phyloP scores from a whole-genome alignment of 129 eudicot species.

The Centella asiatica region DNA sequence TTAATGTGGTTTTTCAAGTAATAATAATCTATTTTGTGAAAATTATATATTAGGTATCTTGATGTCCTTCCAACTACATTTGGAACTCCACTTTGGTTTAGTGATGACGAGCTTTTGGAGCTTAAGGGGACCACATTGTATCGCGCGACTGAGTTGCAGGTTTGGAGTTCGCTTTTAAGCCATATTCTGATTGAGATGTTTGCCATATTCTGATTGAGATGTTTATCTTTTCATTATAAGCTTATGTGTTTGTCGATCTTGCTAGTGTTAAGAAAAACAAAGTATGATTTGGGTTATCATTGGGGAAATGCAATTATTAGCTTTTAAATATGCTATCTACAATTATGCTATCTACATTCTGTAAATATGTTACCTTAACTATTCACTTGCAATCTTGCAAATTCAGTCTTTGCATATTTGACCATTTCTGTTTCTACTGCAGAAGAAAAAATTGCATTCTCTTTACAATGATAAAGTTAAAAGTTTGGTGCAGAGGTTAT shows the following conservation, averaged over 20 bases:
- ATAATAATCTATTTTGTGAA: not conserved
- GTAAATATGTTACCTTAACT: not conserved
- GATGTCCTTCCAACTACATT: slow-evolving; percentile 83
- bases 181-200: not conserved
- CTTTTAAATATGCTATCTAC: too few species aligned
- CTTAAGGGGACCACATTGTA: slow-evolving; percentile 79
- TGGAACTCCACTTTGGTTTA: slow-evolving; percentile 86
- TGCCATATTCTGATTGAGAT: too few species aligned
- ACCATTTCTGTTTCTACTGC: slow-evolving; percentile 33
- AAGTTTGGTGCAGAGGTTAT: slow-evolving; percentile 57
- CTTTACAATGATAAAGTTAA: slow-evolving; percentile 69
- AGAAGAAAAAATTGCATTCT: slow-evolving; percentile 66
- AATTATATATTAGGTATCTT: slow-evolving; percentile 45
- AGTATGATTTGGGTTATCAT: too few species aligned
- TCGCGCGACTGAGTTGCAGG: slow-evolving; percentile 82
- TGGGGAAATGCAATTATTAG: too few species aligned
- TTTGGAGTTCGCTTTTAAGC: slow-evolving; percentile 2
- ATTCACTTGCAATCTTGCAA: too few species aligned
- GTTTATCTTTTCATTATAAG: too few species aligned
- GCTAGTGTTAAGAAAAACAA: too few species aligned
- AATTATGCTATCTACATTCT: not conserved
- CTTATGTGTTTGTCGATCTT: too few species aligned
- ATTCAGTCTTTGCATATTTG: slow-evolving; percentile 17
- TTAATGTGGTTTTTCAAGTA: not conserved
- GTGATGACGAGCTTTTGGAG: slow-evolving; percentile 63